Evolutionary conservation across 2,329 filamentous ascomycete species (phyloP).

Genomic region (Verticillium nonalfalfae): DNA sequence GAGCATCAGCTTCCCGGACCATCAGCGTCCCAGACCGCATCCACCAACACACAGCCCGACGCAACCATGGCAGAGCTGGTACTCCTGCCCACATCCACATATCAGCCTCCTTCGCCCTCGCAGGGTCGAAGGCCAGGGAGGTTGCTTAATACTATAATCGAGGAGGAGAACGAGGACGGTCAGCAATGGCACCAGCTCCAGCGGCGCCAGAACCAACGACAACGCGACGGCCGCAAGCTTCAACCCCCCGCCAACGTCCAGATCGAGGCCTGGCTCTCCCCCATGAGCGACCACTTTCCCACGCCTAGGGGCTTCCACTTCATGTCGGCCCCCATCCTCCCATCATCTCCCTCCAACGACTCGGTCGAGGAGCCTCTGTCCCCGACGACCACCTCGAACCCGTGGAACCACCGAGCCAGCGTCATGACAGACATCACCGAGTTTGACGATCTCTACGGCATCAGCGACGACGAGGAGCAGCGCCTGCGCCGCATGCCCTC

Average conservation of each 20-base stretch:
- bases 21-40: conserved; percentile 22
- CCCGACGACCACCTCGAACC: conserved; percentile 48
- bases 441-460: conserved; percentile 83
- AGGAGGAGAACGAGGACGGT: conserved; percentile 42
- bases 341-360: conserved; percentile 52
- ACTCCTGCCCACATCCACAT: conserved; percentile 32
- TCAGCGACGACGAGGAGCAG: conserved; percentile 68
- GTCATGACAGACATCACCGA: conserved; percentile 60
- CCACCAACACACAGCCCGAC: not conserved
- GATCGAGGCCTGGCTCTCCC: conserved; percentile 43
- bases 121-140: conserved; percentile 47
- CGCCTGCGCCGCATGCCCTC: conserved; percentile 13
- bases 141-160: conserved; percentile 61
- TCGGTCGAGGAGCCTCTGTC: conserved; percentile 46
- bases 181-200: conserved; percentile 11
- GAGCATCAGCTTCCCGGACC: conserved; percentile 3
- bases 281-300: conserved; percentile 60
- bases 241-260: not conserved
- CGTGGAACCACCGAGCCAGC: conserved; percentile 58
- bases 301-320: conserved; percentile 64
- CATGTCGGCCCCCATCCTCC: conserved; percentile 55
- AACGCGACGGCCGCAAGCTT: not conserved
- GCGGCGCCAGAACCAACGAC: conserved; percentile 10
- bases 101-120: conserved; percentile 44
- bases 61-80: conserved; percentile 40